Evolutionary conservation across 169 alveolate species (phyloP), one percentile per base, ranked within the genome.

Genomic region (Cystoisospora suis): DNA sequence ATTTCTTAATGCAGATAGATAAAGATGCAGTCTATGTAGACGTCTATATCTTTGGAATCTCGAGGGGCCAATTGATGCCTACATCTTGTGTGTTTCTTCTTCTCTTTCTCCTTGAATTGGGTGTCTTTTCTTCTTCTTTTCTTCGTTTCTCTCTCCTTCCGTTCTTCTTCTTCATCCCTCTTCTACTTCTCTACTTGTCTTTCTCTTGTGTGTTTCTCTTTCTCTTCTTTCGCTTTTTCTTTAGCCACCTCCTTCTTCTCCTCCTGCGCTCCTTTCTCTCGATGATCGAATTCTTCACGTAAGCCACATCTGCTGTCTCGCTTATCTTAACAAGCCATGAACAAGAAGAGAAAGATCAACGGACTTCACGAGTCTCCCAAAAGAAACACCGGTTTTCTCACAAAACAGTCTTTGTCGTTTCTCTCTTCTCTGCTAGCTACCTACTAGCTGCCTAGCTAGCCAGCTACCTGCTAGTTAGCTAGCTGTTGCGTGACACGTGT

Each of bases 201-300:
- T 12, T 49, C n/a, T 49, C n/a, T 20, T 20, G 20, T 49, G 9
- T 49, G 9, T 49, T 20, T 49, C n/a, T 9, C 20, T 49, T 9
- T 49, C 72, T 58, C 12, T 58, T 58, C 6, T 4, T 29, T 58
- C 15, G 40, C 72, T 65, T 65, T n/a, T 65, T 65, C 5, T 72
- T 34, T 15, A 29, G 49, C 83, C 36, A 56, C 42, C 83, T 20
- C 56, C 83, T 1, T 72, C 83, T 20, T 7, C 83, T 3, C 58
- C 45, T 6, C 56, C 83, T n/a, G 58, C 36, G 23, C 83, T 72
- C 34, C 34, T 23, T 46, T 40, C 36, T 15, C 83, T 72, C 34
- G 83, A 72, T 17, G 83, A 72, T 38, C 58, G 34, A 0, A 46
- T 72, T 1, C 83, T 72, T 36, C 53, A 72, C 45, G 83, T 72